Evolutionary conservation across 331 rosid species (phyloP).

Genomic region (Prunus yedoensis): DNA sequence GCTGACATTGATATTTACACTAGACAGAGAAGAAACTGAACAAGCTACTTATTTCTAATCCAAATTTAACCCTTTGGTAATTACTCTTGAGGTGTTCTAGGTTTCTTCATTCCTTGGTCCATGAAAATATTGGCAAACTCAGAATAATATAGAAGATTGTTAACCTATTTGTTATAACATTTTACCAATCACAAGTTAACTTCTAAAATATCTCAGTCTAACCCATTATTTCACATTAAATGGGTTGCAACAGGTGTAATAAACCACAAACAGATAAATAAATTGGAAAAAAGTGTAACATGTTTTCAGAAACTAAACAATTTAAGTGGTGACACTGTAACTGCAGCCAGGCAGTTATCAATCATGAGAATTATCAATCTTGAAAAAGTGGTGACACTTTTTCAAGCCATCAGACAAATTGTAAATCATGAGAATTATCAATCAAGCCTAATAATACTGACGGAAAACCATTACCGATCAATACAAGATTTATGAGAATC

Average conservation of each 20-base stretch:
- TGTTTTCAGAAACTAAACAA: neutral
- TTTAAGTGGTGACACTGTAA: neutral
- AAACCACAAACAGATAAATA: neutral
- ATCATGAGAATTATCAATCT: too few relatives aligned
- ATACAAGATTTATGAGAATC: neutral
- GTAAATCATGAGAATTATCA: neutral
- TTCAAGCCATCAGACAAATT: neutral
- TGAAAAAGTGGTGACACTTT: too few relatives aligned
- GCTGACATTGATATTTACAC: neutral
- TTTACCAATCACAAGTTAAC: neutral
- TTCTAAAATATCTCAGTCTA: neutral
- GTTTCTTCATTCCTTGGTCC: neutral
- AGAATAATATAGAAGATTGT: too few relatives aligned
- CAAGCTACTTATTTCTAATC: neutral
- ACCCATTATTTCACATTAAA: too few relatives aligned
- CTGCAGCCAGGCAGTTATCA: neutral
- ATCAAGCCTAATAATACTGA: neutral
- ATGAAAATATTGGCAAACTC: neutral
- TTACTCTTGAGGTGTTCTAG: neutral
- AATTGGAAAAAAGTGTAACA: neutral
- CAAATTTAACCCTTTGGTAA: neutral
- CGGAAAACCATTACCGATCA: neutral
- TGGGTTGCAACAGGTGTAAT: too few relatives aligned
- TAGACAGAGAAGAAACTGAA: neutral
- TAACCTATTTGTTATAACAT: neutral